Evolutionary conservation across 768 basidiomycete species (phyloP).

Genomic region (Trametopsis cervina): DNA sequence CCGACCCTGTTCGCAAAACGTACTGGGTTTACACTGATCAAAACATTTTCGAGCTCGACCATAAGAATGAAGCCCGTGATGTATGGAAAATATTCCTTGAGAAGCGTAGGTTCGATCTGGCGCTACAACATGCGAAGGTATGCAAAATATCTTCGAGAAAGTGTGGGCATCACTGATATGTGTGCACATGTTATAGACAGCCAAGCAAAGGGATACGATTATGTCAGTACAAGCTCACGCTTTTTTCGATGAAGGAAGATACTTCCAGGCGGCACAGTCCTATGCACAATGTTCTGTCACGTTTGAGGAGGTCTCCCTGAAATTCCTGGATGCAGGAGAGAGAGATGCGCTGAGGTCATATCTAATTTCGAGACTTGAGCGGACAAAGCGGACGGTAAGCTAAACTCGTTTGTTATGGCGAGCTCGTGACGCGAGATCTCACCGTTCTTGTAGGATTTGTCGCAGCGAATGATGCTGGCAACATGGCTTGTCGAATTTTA

Average conservation of each 20-base stretch:
- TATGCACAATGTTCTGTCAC: constrained; percentile 84
- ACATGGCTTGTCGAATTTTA: constrained; percentile 99
- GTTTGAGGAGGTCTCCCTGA: constrained; percentile 89
- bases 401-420: too few relatives aligned
- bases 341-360: constrained; percentile 89
- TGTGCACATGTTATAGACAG: constrained; percentile 44
- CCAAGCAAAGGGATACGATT: constrained; percentile 80
- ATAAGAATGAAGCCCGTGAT: constrained; percentile 85
- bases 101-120: constrained; percentile 69
- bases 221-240: constrained; percentile 77
- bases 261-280: constrained; percentile 86
- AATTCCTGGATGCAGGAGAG: constrained; percentile 85
- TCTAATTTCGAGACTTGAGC: constrained; percentile 78
- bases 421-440: too few relatives aligned
- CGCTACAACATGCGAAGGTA: constrained; percentile 80
- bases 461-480: constrained; percentile 95
- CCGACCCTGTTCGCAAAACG: constrained; percentile 83
- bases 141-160: constrained; percentile 23
- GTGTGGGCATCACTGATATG: not conserved
- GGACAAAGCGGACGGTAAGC: constrained; percentile 75
- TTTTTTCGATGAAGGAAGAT: constrained; percentile 73
- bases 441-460: constrained; percentile 56
- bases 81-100: constrained; percentile 90
- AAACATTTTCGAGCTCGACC: constrained; percentile 81
- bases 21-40: constrained; percentile 93